phyloP scores from a whole-genome alignment of 108 stramenopile genomes.

The Mediolabrus comicus region DNA sequence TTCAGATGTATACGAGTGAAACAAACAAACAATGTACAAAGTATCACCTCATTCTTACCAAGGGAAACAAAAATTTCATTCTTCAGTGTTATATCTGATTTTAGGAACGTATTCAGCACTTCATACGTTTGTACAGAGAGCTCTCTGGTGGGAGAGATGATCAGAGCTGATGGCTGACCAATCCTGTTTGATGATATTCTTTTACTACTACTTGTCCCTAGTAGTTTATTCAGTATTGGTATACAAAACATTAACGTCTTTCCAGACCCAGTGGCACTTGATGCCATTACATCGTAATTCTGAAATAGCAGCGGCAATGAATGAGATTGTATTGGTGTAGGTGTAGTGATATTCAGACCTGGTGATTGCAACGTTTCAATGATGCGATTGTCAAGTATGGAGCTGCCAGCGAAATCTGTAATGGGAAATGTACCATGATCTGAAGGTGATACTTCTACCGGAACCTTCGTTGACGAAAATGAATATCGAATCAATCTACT shows the following conservation, averaged over 20 bases:
- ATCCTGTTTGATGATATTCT: neutral
- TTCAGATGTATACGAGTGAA: too few species aligned
- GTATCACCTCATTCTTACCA: neutral
- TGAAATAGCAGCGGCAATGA: constrained; percentile 23
- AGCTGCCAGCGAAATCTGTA: neutral
- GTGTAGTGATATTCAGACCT: constrained; percentile 1
- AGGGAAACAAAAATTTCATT: neutral
- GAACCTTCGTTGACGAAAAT: neutral
- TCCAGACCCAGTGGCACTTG: constrained; percentile 8
- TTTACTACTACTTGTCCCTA: neutral
- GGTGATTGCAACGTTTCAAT: neutral
- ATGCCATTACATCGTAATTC: constrained; percentile 37
- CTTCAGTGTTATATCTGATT: too few species aligned
- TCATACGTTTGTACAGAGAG: constrained; percentile 3
- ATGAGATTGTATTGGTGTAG: constrained; percentile 44
- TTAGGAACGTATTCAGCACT: neutral
- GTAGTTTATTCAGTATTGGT: neutral
- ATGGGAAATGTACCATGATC: constrained; percentile 13
- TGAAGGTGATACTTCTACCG: constrained; percentile 14
- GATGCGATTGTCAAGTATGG: neutral
- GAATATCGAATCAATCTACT: neutral
- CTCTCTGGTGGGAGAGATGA: constrained; percentile 65
- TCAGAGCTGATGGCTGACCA: constrained; percentile 47
- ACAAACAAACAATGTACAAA: neutral
- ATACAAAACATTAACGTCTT: constrained; percentile 13